Evolutionary conservation across 2,329 filamentous ascomycete genomes (phyloP).

Genomic region (Colletotrichum sp.): DNA sequence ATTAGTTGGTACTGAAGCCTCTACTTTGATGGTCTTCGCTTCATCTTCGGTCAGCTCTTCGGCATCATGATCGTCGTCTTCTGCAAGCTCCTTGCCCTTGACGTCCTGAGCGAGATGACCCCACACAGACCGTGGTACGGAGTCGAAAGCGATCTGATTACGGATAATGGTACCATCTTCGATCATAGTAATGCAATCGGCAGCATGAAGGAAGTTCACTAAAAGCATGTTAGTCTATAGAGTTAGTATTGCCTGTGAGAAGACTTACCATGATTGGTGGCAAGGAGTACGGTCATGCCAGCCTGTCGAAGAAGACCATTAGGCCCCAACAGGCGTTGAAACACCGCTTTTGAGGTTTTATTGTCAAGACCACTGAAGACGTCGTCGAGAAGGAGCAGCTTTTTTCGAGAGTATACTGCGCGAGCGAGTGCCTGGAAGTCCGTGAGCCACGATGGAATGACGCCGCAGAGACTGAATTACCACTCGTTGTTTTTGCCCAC

Average conservation of each 20-base stretch:
- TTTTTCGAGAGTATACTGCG: constrained; percentile 45
- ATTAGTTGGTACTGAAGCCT: background rate
- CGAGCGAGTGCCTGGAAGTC: constrained; percentile 45
- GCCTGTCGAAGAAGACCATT: constrained; percentile 44
- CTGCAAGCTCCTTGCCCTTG: background rate
- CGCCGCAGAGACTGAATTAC: constrained; percentile 27
- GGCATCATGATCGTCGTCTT: background rate
- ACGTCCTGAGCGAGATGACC: constrained; percentile 17
- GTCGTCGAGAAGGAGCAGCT: constrained; percentile 51
- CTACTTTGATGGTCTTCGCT: background rate
- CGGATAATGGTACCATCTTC: constrained; percentile 23
- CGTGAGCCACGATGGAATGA: background rate
- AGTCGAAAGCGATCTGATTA: constrained; percentile 28
- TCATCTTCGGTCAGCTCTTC: background rate
- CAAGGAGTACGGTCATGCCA: constrained; percentile 45
- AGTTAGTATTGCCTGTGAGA: background rate
- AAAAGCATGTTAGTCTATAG: background rate
- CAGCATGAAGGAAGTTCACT: constrained; percentile 29
- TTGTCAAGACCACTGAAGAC: constrained; percentile 50
- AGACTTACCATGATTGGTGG: constrained; percentile 40
- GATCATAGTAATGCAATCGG: constrained; percentile 30
- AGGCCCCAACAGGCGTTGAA: constrained; percentile 43
- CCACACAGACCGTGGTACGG: constrained; percentile 23
- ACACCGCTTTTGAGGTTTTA: constrained; percentile 46
- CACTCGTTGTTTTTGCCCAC: constrained; percentile 48